phyloP scores from a whole-genome alignment of 2,329 filamentous ascomycete genomes.

The Stromatinia cepivora region DNA sequence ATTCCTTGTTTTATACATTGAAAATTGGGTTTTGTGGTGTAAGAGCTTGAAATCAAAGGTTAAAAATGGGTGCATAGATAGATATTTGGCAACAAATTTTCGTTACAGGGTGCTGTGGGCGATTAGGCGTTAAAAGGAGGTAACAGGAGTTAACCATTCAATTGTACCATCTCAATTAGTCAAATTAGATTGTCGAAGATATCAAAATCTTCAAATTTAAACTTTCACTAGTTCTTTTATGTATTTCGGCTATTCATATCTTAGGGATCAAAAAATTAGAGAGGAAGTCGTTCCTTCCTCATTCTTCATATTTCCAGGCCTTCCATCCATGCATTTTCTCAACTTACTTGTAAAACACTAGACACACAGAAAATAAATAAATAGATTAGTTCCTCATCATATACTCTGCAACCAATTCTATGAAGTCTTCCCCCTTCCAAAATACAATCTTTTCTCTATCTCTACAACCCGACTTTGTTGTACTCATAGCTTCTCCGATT shows the following conservation, averaged over 20 bases:
- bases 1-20: neutral
- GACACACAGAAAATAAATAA: too few relatives aligned
- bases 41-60: neutral
- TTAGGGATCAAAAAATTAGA: fast-evolving
- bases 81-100: neutral
- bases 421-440: neutral
- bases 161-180: neutral
- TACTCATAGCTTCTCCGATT: too few relatives aligned
- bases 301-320: neutral
- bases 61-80: neutral
- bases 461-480: too few relatives aligned
- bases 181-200: neutral
- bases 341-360: too few relatives aligned
- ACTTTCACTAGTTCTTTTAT: neutral
- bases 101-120: neutral
- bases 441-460: too few relatives aligned
- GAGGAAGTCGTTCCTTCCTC: neutral
- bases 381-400: too few relatives aligned
- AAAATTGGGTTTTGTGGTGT: neutral
- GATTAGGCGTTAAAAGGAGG: neutral
- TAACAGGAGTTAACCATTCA: neutral
- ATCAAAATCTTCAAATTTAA: neutral
- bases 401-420: neutral
- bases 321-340: too few relatives aligned
- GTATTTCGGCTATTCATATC: too few relatives aligned